phyloP scores from a whole-genome alignment of 2,329 filamentous ascomycete species.

The Huntiella omanensis region DNA sequence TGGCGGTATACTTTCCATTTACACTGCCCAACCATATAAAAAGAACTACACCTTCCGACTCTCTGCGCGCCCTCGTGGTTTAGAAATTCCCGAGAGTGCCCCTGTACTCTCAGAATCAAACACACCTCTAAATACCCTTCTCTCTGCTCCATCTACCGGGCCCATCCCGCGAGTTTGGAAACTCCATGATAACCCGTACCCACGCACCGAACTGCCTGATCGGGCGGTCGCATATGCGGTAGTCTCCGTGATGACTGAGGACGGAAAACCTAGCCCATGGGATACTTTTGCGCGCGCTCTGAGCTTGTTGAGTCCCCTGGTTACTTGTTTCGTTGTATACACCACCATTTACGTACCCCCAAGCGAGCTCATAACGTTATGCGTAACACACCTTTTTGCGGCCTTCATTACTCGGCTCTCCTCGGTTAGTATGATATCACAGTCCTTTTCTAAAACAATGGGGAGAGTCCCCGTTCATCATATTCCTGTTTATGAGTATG shows the following conservation, averaged over 20 bases:
- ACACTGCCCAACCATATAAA: not conserved
- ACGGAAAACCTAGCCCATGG: not conserved
- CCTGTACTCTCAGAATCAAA: too few species aligned
- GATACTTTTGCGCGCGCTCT: too few species aligned
- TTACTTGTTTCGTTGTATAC: too few species aligned
- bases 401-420: too few species aligned
- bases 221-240: not conserved
- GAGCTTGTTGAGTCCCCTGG: too few species aligned
- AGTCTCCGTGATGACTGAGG: not conserved
- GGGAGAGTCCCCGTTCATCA: not conserved
- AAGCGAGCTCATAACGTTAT: too few species aligned
- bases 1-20: not conserved
- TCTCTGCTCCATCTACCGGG: too few species aligned
- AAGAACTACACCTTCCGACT: conserved; percentile 1
- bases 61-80: not conserved
- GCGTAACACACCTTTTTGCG: too few species aligned
- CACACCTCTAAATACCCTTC: too few species aligned
- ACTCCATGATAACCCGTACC: not conserved
- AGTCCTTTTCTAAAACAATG: not conserved
- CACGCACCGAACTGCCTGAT: not conserved
- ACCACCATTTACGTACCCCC: too few species aligned
- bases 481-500: not conserved
- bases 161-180: too few species aligned
- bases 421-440: too few species aligned
- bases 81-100: not conserved